Evolutionary conservation across 208 protist species (phyloP), one percentile per base, ranked within the genome.

Genomic region (Trypanosoma vivax): DNA sequence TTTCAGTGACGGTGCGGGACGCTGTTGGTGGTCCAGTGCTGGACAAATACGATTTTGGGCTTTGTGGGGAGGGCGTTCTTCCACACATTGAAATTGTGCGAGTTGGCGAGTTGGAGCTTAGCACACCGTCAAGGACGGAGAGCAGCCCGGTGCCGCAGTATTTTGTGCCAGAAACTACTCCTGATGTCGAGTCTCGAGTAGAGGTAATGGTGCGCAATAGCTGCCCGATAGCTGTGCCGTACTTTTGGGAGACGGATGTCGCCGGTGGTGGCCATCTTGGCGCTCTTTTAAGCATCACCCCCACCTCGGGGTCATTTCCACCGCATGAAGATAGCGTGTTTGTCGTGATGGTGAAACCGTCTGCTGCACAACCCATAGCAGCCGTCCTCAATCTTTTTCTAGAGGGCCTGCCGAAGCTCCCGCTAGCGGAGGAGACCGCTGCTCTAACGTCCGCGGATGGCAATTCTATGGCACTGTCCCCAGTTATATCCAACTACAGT

Each of bases 351-450:
- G n/a, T 86, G 25, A 66, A 56, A n/a, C 66, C 78, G 3, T 37
- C 61, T 39, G 43, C 37, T 14, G 65, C 65, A 18, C 41, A 58
- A 23, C 70, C 78, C 9, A 29, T 79, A 16, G 56, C 71, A 0
- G 39, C 68, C n/a, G 75, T 81, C 23, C 76, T 77, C 33, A 83
- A 78, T 51, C 71, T 93, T 16, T 93, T 89, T 60, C 51, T 93
- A 2, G 68, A 79, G 25, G 80, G 65, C 3, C 71, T 93, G 60
- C 86, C 82, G 18, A 50, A 72, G 47, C 62, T 70, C 18, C 13
- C 58, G 10, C 24, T 47, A 7, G 50, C 39, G 4, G 42, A 29
- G n/a, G 51, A n/a, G n/a, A n/a, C n/a, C n/a, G n/a, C n/a, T n/a
- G n/a, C n/a, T n/a, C n/a, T n/a, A n/a, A n/a, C n/a, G n/a, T n/a